Conservation (phyloP, 306 rosid species). For the Luffa acutangula region DNA sequence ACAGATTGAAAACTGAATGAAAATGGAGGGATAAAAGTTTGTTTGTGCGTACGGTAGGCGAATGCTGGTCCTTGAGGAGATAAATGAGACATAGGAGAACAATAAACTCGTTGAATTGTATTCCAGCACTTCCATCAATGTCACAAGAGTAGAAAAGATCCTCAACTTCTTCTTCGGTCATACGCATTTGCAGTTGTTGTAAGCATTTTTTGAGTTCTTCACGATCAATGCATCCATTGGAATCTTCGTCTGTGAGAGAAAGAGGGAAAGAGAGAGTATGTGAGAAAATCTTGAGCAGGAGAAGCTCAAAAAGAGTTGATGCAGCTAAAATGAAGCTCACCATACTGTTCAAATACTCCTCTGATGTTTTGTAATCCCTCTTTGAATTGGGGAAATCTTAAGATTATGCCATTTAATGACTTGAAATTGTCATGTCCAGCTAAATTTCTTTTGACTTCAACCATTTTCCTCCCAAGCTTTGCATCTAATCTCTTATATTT, state of each 20-base stretch:
- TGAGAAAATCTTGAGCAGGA: not conserved
- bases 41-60: slow-evolving; percentile 28
- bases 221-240: slow-evolving; percentile 59
- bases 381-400: slow-evolving; percentile 65
- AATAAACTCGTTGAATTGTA: slow-evolving; percentile 77
- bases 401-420: slow-evolving; percentile 57
- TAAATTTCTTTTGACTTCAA: slow-evolving; percentile 42
- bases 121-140: slow-evolving; percentile 70
- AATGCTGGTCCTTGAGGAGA: slow-evolving; percentile 41
- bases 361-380: slow-evolving; percentile 48
- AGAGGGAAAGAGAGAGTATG: not conserved
- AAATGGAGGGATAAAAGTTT: not conserved
- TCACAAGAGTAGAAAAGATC: slow-evolving; percentile 77
- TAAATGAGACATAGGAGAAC: slow-evolving; percentile 83
- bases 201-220: slow-evolving; percentile 58
- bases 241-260: slow-evolving; percentile 59
- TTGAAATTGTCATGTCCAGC: slow-evolving; percentile 35
- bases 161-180: slow-evolving; percentile 50
- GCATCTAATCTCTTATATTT: slow-evolving; percentile 50
- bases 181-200: slow-evolving; percentile 45
- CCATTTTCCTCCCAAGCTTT: slow-evolving; percentile 54
- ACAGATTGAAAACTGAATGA: not conserved
- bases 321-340: slow-evolving; percentile 31
- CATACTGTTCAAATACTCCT: slow-evolving; percentile 65
- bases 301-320: not conserved